Evolutionary conservation across 805 yeast species (phyloP), one percentile per base, ranked within the genome.

Genomic region (Schizosaccharomyces lindneri): DNA sequence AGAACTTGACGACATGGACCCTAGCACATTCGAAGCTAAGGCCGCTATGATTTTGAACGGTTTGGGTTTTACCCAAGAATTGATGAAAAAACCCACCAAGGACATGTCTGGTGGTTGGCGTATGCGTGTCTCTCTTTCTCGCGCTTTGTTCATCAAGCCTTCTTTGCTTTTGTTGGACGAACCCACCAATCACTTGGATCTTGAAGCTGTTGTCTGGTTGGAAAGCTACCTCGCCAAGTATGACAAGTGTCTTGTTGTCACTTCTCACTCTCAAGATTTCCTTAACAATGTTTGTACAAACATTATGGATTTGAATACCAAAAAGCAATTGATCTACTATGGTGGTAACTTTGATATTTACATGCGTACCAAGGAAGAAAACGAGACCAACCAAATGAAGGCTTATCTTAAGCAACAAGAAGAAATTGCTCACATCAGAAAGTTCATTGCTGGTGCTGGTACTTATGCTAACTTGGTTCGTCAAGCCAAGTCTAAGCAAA

Each of bases 61-160:
- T 89, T 81, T 93, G 73, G 98, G 98, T 70, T 93, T 93, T 83
- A 86, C 85, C 75, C 70, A 84, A 63, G 74, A 75, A 66, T 90
- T 97, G 63, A 90, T 93, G 70, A 78, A 80, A 72, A 93, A 93
- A 80, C 84, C 83, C 76, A 93, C 98, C 70, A 89, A 87, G 75
- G 97, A 93, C 72, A 93, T 93, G 98, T 87, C 97, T 71, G 98
- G 98, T 81, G 98, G 98, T 73, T 93, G 98, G 98, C 88, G 88
- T 79, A 93, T 93, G 98, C 87, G 98, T 77, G 98, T 93, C 65
- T 97, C 98, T 57, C 79, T 93, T 65, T 95, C 96, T 64, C 93
- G 93, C 76, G 98, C 98, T 39, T 79, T 93, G 68, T 93, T 93
- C 78, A 97, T 93, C 67, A 90, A 93, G 78, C 98, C 98, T 71